Conservation (phyloP, 441 rosid species). For the Pelargonium cotyledonis region DNA sequence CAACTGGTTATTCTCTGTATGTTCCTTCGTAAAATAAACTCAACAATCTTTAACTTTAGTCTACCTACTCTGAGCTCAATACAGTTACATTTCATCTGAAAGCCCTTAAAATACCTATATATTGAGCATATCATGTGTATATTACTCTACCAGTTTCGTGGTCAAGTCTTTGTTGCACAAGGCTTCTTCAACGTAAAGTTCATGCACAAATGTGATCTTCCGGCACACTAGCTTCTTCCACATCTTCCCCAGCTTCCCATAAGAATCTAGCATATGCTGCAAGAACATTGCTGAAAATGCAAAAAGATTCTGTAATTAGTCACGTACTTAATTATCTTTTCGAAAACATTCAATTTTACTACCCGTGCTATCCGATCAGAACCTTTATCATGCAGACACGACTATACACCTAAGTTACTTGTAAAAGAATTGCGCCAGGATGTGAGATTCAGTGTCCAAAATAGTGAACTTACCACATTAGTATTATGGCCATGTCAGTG, state of each 20-base stretch:
- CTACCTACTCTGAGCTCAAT: no score
- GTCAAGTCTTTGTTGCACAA: constrained; percentile 15
- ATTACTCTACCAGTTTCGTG: neutral
- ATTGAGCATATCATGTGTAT: no score
- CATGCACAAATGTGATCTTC: constrained; percentile 22
- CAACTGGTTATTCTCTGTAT: no score
- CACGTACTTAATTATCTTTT: no score
- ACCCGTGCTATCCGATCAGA: neutral
- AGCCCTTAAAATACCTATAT: no score
- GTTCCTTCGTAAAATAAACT: no score
- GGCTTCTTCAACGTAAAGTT: constrained; percentile 16
- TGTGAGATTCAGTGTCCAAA: neutral
- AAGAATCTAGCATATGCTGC: constrained; percentile 76
- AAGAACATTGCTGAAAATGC: constrained; percentile 46
- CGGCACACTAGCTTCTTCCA: constrained; percentile 22
- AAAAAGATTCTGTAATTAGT: neutral
- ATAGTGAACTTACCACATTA: neutral
- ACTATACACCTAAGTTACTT: neutral
- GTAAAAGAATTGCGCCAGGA: neutral
- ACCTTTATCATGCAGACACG: no score
- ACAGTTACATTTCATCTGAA: no score
- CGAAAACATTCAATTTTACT: no score
- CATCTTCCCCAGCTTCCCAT: constrained; percentile 56
- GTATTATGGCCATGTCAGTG: neutral
- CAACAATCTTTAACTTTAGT: no score